These are phyloP conservation scores for Neoconidiobolus thromboides DNA, from an alignment of 371 early-diverging fungal species.

Conservation along the genomic window DNA sequence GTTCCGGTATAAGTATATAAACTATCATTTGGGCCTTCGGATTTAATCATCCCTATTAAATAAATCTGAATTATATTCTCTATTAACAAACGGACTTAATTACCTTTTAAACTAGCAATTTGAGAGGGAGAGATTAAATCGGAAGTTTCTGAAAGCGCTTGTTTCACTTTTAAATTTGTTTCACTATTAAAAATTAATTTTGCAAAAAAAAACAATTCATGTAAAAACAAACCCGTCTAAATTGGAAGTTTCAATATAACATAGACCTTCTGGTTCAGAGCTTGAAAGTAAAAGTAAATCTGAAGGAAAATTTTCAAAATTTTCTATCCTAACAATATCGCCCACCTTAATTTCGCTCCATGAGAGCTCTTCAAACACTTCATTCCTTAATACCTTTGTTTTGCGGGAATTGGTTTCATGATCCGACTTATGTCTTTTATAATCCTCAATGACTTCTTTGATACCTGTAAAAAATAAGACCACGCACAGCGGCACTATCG, in stretches of 20 bases:
- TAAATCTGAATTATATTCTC: slow-evolving; percentile 10
- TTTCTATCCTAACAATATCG: slow-evolving; percentile 72
- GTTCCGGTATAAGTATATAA: slow-evolving; percentile 74
- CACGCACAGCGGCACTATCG: slow-evolving; percentile 75
- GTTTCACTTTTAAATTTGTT: slow-evolving; percentile 84
- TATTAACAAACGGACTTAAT: neutral
- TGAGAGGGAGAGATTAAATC: slow-evolving; percentile 33
- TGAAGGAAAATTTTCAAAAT: slow-evolving; percentile 79
- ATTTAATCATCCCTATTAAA: slow-evolving; percentile 30
- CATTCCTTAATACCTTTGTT: slow-evolving; percentile 39
- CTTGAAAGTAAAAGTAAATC: slow-evolving; percentile 71
- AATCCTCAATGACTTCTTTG: slow-evolving; percentile 94
- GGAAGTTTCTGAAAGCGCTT: slow-evolving; percentile 55
- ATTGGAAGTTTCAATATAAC: slow-evolving; percentile 91
- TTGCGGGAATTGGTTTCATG: slow-evolving; percentile 50
- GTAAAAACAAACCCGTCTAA: slow-evolving; percentile 57
- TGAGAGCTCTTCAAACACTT: slow-evolving; percentile 34
- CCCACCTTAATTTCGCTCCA: slow-evolving; percentile 78
- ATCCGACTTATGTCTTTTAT: slow-evolving; percentile 66
- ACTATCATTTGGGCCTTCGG: slow-evolving; percentile 73
- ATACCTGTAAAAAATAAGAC: slow-evolving; percentile 84
- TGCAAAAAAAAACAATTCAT: neutral
- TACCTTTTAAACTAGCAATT: slow-evolving; percentile 29
- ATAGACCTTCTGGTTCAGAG: slow-evolving; percentile 71
- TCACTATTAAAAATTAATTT: slow-evolving; percentile 28